Evolutionary conservation across 495 filamentous ascomycete species (phyloP).

Genomic region (Podospora comata): DNA sequence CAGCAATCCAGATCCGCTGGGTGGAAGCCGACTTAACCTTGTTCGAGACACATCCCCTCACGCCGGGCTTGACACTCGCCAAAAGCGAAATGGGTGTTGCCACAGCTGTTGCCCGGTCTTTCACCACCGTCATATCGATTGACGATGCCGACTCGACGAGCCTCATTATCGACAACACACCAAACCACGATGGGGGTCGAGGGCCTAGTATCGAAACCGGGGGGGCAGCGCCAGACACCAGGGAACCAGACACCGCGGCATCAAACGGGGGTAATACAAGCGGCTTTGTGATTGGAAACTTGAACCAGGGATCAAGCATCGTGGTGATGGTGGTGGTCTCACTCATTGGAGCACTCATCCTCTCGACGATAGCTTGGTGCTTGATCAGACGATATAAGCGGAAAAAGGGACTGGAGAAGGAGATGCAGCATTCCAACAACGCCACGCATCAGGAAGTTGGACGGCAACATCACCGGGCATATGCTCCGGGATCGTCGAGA

Average conservation of each 20-base stretch:
- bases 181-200: not conserved
- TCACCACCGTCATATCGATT: not conserved
- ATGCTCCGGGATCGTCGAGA: not conserved
- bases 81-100: not conserved
- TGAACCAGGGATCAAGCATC: conserved; percentile 27
- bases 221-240: not conserved
- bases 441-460: not conserved
- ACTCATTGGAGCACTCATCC: conserved; percentile 29
- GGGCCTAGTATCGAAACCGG: conserved; percentile 8
- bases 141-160: not conserved
- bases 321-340: conserved; percentile 34
- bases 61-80: conserved; percentile 24
- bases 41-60: conserved; percentile 39
- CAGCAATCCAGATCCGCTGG: conserved; percentile 43
- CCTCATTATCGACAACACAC: conserved; percentile 14
- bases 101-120: not conserved
- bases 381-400: conserved; percentile 30
- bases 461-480: not conserved
- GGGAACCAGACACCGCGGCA: not conserved
- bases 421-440: not conserved
- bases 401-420: conserved; percentile 5
- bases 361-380: conserved; percentile 25
- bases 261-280: not conserved
- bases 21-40: conserved; percentile 33
- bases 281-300: conserved; percentile 1